Percentiles rank a stretch among this genome's conserved stretches.
Conservation (phyloP, 306 rosid genomes). For the Ceratonia siliqua region DNA sequence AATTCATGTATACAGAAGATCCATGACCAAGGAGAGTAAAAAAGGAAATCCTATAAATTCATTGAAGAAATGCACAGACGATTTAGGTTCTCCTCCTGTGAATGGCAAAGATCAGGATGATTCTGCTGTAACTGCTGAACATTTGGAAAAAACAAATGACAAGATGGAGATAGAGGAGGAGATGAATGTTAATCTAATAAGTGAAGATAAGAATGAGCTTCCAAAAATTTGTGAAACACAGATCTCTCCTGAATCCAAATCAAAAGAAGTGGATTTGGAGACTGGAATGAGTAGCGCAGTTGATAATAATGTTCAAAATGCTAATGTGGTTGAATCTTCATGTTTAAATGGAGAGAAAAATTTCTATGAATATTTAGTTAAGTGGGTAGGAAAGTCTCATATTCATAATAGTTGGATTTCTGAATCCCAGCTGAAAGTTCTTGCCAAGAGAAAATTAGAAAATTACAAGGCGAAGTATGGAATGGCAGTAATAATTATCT, state of each 20-base stretch:
- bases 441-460: constrained; percentile 97
- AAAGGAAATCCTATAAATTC: constrained; percentile 55
- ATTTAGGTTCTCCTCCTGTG: constrained; percentile 40
- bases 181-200: constrained; percentile 42
- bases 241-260: constrained; percentile 49
- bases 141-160: constrained; percentile 50
- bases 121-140: constrained; percentile 53
- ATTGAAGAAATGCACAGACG: constrained; percentile 41
- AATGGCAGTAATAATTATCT: constrained; percentile 70
- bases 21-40: constrained; percentile 63
- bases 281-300: constrained; percentile 41
- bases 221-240: constrained; percentile 48
- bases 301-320: constrained; percentile 56
- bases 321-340: constrained; percentile 51
- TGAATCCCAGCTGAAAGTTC: constrained; percentile 82
- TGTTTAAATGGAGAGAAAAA: constrained; percentile 49
- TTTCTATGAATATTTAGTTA: constrained; percentile 72
- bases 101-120: constrained; percentile 51
- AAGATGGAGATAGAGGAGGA: constrained; percentile 45
- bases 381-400: constrained; percentile 97
- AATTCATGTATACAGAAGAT: constrained; percentile 75
- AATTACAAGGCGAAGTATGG: constrained; percentile 98
- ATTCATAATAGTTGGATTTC: constrained; percentile 93
- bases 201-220: constrained; percentile 46
- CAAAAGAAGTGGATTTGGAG: constrained; percentile 50